A percentile compares a stretch with the other conserved stretches of the same genome.
phyloP scores from a whole-genome alignment of 495 filamentous ascomycete genomes.

The Lichina pygmaea region DNA sequence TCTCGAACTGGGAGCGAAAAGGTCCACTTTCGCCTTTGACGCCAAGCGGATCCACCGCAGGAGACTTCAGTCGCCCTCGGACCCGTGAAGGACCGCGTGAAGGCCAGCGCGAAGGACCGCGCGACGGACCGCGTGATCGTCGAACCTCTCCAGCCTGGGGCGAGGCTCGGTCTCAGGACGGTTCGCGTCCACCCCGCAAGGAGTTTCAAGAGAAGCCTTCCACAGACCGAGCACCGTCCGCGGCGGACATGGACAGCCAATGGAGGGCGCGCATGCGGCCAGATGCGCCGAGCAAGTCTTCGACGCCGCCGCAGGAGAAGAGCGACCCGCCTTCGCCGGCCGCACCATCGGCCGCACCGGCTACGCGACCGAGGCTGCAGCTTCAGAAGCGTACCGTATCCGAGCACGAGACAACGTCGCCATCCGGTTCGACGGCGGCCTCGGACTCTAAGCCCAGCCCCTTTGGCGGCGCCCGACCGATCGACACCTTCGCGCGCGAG shows the following conservation, averaged over 20 bases:
- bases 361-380: slow-evolving; percentile 49
- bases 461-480: slow-evolving; percentile 74
- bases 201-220: slow-evolving; percentile 41
- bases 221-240: slow-evolving; percentile 44
- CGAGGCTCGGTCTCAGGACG: slow-evolving; percentile 53
- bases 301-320: slow-evolving; percentile 26
- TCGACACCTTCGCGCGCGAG: slow-evolving; percentile 70
- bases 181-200: slow-evolving; percentile 55
- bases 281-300: slow-evolving; percentile 26
- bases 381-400: slow-evolving; percentile 71
- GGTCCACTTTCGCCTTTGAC: slow-evolving; percentile 61
- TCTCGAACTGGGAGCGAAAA: slow-evolving; percentile 85
- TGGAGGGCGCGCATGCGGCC: slow-evolving; percentile 70
- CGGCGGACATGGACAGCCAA: slow-evolving; percentile 63
- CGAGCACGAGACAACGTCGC: slow-evolving; percentile 27
- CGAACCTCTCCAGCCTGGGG: slow-evolving; percentile 63
- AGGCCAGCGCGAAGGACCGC: slow-evolving; percentile 18
- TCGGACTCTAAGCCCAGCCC: slow-evolving; percentile 62
- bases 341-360: slow-evolving; percentile 21
- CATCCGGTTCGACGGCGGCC: slow-evolving; percentile 13
- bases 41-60: slow-evolving; percentile 20
- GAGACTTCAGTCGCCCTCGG: slow-evolving; percentile 3
- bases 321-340: slow-evolving; percentile 40
- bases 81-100: slow-evolving; percentile 18
- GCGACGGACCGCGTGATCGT: slow-evolving; percentile 34